phyloP scores from a whole-genome alignment of 2,329 filamentous ascomycete species.

The Alternaria sp. region DNA sequence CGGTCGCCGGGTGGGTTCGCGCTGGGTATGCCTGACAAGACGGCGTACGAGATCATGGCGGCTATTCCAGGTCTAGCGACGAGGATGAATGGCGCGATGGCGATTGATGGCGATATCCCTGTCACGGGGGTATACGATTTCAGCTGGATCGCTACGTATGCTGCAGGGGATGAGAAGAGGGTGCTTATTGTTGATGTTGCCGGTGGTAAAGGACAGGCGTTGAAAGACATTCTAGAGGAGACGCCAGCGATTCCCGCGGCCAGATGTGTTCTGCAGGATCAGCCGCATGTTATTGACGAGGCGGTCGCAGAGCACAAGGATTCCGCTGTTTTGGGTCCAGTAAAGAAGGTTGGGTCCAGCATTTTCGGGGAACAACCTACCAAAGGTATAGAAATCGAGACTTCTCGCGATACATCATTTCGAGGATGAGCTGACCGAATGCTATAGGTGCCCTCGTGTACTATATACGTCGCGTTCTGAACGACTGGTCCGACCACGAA shows the following conservation, averaged over 20 bases:
- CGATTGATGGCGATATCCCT: conserved; percentile 12
- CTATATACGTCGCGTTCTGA: conserved; percentile 14
- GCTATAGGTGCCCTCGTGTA: conserved; percentile 16
- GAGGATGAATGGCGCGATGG: conserved; percentile 13
- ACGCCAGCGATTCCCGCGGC: conserved; percentile 9
- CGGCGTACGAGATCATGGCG: conserved; percentile 18
- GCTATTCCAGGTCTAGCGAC: conserved; percentile 10
- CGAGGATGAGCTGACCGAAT: neutral
- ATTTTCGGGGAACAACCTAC: conserved; percentile 14
- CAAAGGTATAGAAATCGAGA: conserved; percentile 5
- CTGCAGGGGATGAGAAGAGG: conserved; percentile 4
- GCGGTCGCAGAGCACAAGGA: conserved; percentile 11
- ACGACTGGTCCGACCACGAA: conserved; percentile 17
- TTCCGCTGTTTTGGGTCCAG: conserved; percentile 13
- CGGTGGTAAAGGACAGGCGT: conserved; percentile 14
- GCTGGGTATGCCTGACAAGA: conserved; percentile 18
- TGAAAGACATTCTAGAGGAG: conserved; percentile 15
- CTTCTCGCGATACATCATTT: neutral
- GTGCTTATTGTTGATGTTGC: conserved; percentile 16
- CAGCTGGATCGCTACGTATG: conserved; percentile 13
- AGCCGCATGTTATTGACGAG: conserved; percentile 15
- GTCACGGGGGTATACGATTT: conserved; percentile 15
- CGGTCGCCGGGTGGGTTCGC: conserved; percentile 11
- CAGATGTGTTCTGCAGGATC: conserved; percentile 15
- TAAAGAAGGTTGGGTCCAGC: conserved; percentile 13